phyloP scores from a whole-genome alignment of 164 flowering plant species.

The Vitis riparia region DNA sequence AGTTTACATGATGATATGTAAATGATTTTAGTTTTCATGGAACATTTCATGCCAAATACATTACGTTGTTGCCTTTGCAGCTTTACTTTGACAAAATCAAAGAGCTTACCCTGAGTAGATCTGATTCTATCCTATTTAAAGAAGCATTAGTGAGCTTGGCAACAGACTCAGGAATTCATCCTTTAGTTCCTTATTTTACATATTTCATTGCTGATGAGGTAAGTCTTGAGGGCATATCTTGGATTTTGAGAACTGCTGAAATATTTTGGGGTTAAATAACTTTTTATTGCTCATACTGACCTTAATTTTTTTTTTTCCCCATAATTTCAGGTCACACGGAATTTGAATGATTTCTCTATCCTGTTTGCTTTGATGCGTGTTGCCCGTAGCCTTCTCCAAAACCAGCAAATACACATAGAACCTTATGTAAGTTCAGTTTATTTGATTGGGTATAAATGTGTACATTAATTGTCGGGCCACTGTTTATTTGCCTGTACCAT shows the following conservation, averaged over 20 bases:
- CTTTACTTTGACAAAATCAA: conserved; percentile 73
- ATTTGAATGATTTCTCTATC: conserved; percentile 43
- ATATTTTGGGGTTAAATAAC: background rate
- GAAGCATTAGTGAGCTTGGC: conserved; percentile 62
- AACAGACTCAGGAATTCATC: conserved; percentile 80
- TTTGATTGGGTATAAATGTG: background rate
- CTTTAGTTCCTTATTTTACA: conserved; percentile 72
- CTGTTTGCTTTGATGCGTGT: conserved; percentile 75
- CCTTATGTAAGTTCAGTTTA: conserved; percentile 62
- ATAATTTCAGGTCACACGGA: conserved; percentile 47
- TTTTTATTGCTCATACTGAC: background rate
- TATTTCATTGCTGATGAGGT: conserved; percentile 74
- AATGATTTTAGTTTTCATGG: background rate
- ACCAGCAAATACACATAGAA: conserved; percentile 71
- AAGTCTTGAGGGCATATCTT: conserved; percentile 3
- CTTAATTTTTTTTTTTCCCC: background rate
- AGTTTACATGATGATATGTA: background rate
- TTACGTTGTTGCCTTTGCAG: conserved; percentile 34
- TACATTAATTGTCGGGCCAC: no score
- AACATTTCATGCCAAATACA: background rate
- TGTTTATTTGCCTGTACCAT: no score
- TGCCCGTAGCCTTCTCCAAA: conserved; percentile 65
- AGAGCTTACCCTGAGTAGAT: conserved; percentile 50
- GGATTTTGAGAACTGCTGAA: no score
- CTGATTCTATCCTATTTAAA: conserved; percentile 55